Percentiles rank a stretch among this genome's conserved stretches.
Conservation (phyloP, 805 yeast species). For the Candida vartiovaarae region DNA sequence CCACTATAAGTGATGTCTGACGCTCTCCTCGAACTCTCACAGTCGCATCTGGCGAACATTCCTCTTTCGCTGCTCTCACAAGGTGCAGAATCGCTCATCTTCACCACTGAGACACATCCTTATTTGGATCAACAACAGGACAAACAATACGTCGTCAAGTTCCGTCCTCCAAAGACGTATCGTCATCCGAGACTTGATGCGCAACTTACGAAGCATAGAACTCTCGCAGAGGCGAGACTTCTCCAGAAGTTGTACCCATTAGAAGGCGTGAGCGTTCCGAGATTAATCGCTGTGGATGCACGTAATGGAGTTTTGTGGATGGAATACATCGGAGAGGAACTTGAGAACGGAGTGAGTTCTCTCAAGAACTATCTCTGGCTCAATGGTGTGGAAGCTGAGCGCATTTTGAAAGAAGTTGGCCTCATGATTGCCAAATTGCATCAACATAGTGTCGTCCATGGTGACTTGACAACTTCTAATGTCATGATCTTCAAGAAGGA, state of each 20-base stretch:
- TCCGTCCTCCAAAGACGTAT: slow-evolving; percentile 84
- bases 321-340: slow-evolving; percentile 60
- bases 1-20: slow-evolving; percentile 41
- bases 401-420: slow-evolving; percentile 52
- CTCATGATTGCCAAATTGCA: slow-evolving; percentile 64
- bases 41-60: slow-evolving; percentile 38
- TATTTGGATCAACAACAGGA: slow-evolving; percentile 34
- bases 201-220: slow-evolving; percentile 69
- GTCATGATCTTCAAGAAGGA: slow-evolving; percentile 39
- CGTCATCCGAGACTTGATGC: slow-evolving; percentile 80
- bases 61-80: slow-evolving; percentile 59
- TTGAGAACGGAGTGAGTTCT: slow-evolving; percentile 49
- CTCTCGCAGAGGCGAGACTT: slow-evolving; percentile 77
- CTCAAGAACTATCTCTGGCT: slow-evolving; percentile 71
- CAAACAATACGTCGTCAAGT: slow-evolving; percentile 57
- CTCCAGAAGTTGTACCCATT: slow-evolving; percentile 44
- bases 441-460: slow-evolving; percentile 75
- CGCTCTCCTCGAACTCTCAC: slow-evolving; percentile 37
- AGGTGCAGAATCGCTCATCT: slow-evolving; percentile 89
- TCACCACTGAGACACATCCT: slow-evolving; percentile 58
- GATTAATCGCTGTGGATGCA: slow-evolving; percentile 68
- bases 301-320: slow-evolving; percentile 81
- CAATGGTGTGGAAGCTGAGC: slow-evolving; percentile 1
- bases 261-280: slow-evolving; percentile 60
- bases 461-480: slow-evolving; percentile 90